Evolutionary conservation across 2,329 filamentous ascomycete species (phyloP).

Genomic region (Colletotrichum euphorbiae): DNA sequence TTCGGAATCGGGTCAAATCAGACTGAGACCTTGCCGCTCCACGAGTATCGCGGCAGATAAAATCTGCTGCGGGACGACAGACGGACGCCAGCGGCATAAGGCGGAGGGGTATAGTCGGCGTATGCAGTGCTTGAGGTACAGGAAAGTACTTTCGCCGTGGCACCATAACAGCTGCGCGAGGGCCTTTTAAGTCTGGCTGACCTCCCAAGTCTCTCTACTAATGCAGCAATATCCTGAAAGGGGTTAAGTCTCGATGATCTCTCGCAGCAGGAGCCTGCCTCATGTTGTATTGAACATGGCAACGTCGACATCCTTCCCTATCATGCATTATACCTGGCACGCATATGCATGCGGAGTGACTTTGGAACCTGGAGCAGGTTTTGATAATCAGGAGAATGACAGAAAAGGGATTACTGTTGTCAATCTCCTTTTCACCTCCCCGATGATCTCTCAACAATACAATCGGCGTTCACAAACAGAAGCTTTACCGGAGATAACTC

Average conservation of each 20-base stretch:
- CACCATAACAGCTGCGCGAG: constrained; percentile 28
- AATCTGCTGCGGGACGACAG: background rate
- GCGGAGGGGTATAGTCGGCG: constrained; percentile 1
- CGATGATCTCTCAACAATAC: background rate
- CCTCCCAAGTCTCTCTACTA: constrained; percentile 27
- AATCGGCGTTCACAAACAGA: background rate
- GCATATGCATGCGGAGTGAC: constrained; percentile 6
- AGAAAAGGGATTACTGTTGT: background rate
- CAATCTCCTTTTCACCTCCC: constrained; percentile 5
- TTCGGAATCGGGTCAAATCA: background rate
- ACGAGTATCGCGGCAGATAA: background rate
- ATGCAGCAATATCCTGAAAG: constrained; percentile 34
- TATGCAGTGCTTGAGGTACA: constrained; percentile 26
- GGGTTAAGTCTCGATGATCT: constrained; percentile 23
- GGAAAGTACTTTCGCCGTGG: constrained; percentile 25
- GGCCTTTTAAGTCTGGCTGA: constrained; percentile 29
- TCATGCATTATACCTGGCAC: constrained; percentile 22
- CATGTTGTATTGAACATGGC: constrained; percentile 7
- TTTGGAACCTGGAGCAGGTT: background rate
- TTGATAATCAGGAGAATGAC: background rate
- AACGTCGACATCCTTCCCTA: constrained; percentile 12
- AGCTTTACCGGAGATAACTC: background rate
- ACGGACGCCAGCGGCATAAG: constrained; percentile 9
- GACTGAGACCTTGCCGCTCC: background rate
- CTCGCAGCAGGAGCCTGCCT: constrained; percentile 7